A percentile compares a stretch with the other conserved stretches of the same genome.
Conservation (phyloP, 176 grass and related monocot genomes). For the Avena insularis region DNA sequence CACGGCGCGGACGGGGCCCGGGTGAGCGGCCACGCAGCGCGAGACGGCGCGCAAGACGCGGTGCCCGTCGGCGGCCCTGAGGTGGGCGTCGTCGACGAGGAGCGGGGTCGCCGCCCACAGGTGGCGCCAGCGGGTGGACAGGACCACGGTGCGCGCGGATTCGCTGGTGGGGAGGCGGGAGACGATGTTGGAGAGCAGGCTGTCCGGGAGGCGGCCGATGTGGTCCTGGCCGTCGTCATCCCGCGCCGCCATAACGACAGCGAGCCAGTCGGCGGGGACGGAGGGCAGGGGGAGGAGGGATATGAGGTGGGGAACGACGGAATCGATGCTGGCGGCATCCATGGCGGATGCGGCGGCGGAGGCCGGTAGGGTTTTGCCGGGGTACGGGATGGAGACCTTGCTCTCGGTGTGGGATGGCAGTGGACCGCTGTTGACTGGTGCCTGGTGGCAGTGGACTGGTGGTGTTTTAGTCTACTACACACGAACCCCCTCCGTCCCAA, state of each 20-base stretch:
- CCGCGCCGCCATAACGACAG: not conserved
- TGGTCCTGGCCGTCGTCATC: not conserved
- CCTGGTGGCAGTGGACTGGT: too few relatives aligned
- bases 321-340: not conserved
- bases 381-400: not conserved
- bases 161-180: slow-evolving; percentile 3
- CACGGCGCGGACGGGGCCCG: not conserved
- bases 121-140: not conserved
- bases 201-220: not conserved
- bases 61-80: not conserved
- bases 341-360: not conserved
- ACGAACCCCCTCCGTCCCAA: too few relatives aligned
- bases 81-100: slow-evolving; percentile 18
- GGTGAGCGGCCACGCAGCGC: slow-evolving; percentile 25
- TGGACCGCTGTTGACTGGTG: too few relatives aligned
- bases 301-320: not conserved
- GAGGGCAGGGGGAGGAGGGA: not conserved
- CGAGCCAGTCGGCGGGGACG: not conserved
- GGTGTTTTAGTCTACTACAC: too few relatives aligned
- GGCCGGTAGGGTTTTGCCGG: slow-evolving; percentile 2
- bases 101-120: slow-evolving; percentile 18
- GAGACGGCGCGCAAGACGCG: slow-evolving; percentile 9
- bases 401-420: too few relatives aligned
- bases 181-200: not conserved
- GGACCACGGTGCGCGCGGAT: not conserved